Evolutionary conservation across 129 eudicot species (phyloP).

Genomic region (Flaveria trinervia): DNA sequence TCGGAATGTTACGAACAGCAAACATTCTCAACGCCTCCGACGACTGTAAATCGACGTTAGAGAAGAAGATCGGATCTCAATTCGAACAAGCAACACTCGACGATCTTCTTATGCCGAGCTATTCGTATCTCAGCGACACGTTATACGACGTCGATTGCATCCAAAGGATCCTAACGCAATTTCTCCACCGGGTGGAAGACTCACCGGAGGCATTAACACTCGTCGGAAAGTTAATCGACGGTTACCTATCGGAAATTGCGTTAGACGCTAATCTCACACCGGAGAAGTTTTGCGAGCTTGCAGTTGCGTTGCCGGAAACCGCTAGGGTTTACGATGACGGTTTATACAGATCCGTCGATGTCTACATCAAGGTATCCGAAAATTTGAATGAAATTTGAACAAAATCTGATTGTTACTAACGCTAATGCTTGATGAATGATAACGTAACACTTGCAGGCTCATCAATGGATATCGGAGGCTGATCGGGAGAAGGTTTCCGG

Average conservation of each 20-base stretch:
- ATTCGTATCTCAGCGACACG: slow-evolving; percentile 84
- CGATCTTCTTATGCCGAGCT: slow-evolving; percentile 89
- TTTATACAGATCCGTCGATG: slow-evolving; percentile 89
- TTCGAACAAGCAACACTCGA: slow-evolving; percentile 83
- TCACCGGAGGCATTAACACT: slow-evolving; percentile 51
- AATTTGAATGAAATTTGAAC: not conserved
- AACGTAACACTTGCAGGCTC: slow-evolving; percentile 52
- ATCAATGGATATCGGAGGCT: slow-evolving; percentile 78
- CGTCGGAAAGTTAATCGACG: slow-evolving; percentile 91
- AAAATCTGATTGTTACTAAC: not conserved
- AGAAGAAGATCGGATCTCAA: slow-evolving; percentile 81
- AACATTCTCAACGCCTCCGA: slow-evolving; percentile 48
- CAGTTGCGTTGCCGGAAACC: slow-evolving; percentile 66
- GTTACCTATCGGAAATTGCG: slow-evolving; percentile 89
- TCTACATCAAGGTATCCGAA: slow-evolving; percentile 71
- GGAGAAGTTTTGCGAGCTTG: slow-evolving; percentile 66
- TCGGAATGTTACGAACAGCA: slow-evolving; percentile 40
- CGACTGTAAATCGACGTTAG: slow-evolving; percentile 47
- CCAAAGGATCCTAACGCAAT: slow-evolving; percentile 65
- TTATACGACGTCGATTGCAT: slow-evolving; percentile 87
- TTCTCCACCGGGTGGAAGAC: slow-evolving; percentile 47
- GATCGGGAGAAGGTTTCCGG: slow-evolving; percentile 84
- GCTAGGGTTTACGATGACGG: slow-evolving; percentile 87
- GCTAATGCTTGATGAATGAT: not conserved
- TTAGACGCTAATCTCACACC: slow-evolving; percentile 81